Evolutionary conservation across 2,329 filamentous ascomycete species (phyloP).

Genomic region (Calonectria hongkongensis): DNA sequence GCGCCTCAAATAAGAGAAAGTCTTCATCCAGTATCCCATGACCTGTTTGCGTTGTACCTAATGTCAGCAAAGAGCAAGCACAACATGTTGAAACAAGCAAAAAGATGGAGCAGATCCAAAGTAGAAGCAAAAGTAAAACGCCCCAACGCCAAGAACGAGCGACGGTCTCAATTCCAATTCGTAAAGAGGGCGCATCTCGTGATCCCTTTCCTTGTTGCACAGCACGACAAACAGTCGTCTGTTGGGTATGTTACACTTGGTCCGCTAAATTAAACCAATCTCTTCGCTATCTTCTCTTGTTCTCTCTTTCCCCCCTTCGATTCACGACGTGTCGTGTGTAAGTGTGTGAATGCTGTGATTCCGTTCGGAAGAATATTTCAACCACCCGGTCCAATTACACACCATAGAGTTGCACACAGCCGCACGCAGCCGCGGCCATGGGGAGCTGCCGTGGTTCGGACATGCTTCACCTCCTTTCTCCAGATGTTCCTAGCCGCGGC

Average conservation of each 20-base stretch:
- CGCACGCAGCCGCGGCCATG: slow-evolving; percentile 39
- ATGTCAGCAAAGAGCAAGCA: slow-evolving; percentile 14
- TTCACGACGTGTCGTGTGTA: slow-evolving; percentile 31
- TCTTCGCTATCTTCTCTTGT: not conserved
- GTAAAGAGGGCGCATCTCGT: slow-evolving; percentile 8
- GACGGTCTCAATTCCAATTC: slow-evolving; percentile 25
- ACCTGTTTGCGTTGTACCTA: slow-evolving; percentile 37
- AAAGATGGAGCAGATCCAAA: slow-evolving; percentile 1
- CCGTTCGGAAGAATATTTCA: slow-evolving; percentile 38
- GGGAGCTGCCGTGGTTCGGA: slow-evolving; percentile 30
- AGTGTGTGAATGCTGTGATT: slow-evolving; percentile 39
- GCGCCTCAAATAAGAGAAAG: not conserved
- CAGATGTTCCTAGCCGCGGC: not conserved
- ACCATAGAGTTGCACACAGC: slow-evolving; percentile 41
- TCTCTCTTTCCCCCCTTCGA: not conserved
- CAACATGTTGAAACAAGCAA: slow-evolving; percentile 14
- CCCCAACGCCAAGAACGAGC: slow-evolving; percentile 1
- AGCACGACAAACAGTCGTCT: slow-evolving; percentile 13
- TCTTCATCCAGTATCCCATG: not conserved
- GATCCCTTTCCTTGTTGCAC: slow-evolving; percentile 12
- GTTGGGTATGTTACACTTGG: slow-evolving; percentile 25
- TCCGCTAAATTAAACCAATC: slow-evolving; percentile 19
- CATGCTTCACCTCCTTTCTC: slow-evolving; percentile 24
- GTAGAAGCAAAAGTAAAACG: slow-evolving; percentile 5
- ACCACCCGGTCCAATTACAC: slow-evolving; percentile 40